phyloP scores from a whole-genome alignment of 768 basidiomycete species.

The Russula dissimulans region DNA sequence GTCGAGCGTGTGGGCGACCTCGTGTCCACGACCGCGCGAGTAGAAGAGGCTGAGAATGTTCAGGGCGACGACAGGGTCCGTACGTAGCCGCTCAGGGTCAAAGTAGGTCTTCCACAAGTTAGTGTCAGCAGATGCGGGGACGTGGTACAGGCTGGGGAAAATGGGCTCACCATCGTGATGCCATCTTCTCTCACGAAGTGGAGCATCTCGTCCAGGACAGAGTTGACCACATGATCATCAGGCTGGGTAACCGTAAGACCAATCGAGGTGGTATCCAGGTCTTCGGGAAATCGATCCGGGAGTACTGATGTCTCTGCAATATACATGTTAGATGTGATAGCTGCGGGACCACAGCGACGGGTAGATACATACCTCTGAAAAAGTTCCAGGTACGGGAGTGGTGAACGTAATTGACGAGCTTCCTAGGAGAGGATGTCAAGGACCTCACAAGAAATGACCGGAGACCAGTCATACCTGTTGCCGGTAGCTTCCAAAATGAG shows the following conservation, averaged over 20 bases:
- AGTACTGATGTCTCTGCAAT: constrained; percentile 29
- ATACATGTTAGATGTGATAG: constrained; percentile 2
- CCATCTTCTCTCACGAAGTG: constrained; percentile 40
- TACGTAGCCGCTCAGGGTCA: constrained; percentile 40
- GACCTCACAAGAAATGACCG: not conserved
- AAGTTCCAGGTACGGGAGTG: constrained; percentile 45
- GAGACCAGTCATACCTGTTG: constrained; percentile 29
- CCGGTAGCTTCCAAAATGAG: constrained; percentile 45
- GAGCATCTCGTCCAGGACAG: constrained; percentile 52
- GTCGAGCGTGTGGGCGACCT: constrained; percentile 36
- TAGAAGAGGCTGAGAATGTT: constrained; percentile 44
- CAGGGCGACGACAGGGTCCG: constrained; percentile 46
- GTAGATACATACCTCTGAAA: constrained; percentile 32
- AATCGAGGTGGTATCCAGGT: constrained; percentile 51
- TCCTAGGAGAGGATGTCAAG: constrained; percentile 23
- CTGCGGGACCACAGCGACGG: constrained; percentile 31
- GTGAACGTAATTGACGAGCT: constrained; percentile 33
- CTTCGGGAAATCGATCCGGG: constrained; percentile 42
- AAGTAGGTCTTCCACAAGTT: constrained; percentile 38
- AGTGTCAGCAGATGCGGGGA: not conserved
- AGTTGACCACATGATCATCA: constrained; percentile 27
- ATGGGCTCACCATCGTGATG: constrained; percentile 27
- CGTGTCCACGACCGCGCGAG: constrained; percentile 37
- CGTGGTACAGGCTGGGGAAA: not conserved
- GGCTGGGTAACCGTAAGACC: constrained; percentile 36